These are phyloP conservation scores for Isabelozyma rhagii DNA, from an alignment of 805 yeast species.

Conservation along the genomic window DNA sequence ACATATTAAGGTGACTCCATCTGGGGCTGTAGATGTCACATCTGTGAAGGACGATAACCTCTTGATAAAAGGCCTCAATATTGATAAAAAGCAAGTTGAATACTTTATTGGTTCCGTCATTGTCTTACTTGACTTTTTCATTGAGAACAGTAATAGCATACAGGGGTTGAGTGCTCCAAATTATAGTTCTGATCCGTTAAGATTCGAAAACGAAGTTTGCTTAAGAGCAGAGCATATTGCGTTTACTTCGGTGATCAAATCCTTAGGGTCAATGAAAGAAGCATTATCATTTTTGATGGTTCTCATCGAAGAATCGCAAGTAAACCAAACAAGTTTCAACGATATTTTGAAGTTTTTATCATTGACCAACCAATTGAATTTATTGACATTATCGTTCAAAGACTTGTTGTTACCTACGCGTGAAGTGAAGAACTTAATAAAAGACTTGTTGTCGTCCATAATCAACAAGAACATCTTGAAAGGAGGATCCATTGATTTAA, in stretches of 20 bases:
- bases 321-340: slow-evolving; percentile 43
- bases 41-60: slow-evolving; percentile 44
- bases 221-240: slow-evolving; percentile 91
- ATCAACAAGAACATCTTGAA: slow-evolving; percentile 83
- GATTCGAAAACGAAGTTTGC: slow-evolving; percentile 61
- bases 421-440: slow-evolving; percentile 61
- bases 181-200: slow-evolving; percentile 47
- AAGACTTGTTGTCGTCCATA: slow-evolving; percentile 83
- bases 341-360: slow-evolving; percentile 71
- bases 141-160: slow-evolving; percentile 57
- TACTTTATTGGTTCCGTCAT: slow-evolving; percentile 68
- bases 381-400: slow-evolving; percentile 65
- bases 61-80: slow-evolving; percentile 43
- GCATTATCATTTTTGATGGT: slow-evolving; percentile 86
- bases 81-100: slow-evolving; percentile 54
- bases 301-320: slow-evolving; percentile 66
- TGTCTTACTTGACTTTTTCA: slow-evolving; percentile 67
- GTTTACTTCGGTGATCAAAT: slow-evolving; percentile 69
- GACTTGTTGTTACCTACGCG: slow-evolving; percentile 74
- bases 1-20: slow-evolving; percentile 32
- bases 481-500: slow-evolving; percentile 91
- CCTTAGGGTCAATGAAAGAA: slow-evolving; percentile 78
- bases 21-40: slow-evolving; percentile 35
- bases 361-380: slow-evolving; percentile 61
- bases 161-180: slow-evolving; percentile 61